Base-by-base conservation (phyloP, 2,329 filamentous ascomycete species). In the Nannizziopsis barbatae region DNA sequence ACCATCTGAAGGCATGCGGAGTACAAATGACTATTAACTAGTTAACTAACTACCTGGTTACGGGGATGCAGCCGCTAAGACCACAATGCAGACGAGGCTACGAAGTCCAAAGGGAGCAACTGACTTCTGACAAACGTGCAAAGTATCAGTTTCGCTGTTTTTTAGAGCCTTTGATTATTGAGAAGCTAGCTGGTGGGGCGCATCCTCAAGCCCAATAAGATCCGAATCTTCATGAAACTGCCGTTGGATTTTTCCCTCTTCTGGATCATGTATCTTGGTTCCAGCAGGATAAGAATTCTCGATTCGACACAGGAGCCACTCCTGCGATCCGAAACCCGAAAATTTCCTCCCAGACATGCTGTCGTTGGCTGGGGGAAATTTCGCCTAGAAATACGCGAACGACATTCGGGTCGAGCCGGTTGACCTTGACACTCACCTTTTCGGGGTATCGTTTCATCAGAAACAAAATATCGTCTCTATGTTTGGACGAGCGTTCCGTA, bases 251-350 rank as follows among this genome's bases (percentile, higher is more conserved):
- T 27, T 27, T 27, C 22, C 22, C 22, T 27, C 22, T 7, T 27
- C 7, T 27, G 22, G 22, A 3, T 27, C 22, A 27, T 27, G 22
- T 27, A 27, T 27, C 7, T 15, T 9, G 22, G 7, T 40, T 20
- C 38, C 9, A 9, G 9, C 9, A 10, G 3, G 6, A 22, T 32
- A 12, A 45, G 12, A 30, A 22, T n/a, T 14, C 32, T 14, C 43
- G 43, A 31, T 45, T 32, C 2, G 43, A 37, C 43, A 30, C 6
- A 6, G 43, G 43, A 11, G 18, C 38, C 9, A 45, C 14, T 17
- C 36, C 44, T 12, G 30, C 35, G 35, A 46, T 46, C 12, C 31
- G 38, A 36, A 18, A 46, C 5, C 39, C n/a, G 22, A 46, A 40
- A 15, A 46, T 46, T 27, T 46, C 44, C 5, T 38, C 36, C 11